Evolutionary conservation across 2,329 filamentous ascomycete genomes (phyloP).

Genomic region (Xylariales sp.): DNA sequence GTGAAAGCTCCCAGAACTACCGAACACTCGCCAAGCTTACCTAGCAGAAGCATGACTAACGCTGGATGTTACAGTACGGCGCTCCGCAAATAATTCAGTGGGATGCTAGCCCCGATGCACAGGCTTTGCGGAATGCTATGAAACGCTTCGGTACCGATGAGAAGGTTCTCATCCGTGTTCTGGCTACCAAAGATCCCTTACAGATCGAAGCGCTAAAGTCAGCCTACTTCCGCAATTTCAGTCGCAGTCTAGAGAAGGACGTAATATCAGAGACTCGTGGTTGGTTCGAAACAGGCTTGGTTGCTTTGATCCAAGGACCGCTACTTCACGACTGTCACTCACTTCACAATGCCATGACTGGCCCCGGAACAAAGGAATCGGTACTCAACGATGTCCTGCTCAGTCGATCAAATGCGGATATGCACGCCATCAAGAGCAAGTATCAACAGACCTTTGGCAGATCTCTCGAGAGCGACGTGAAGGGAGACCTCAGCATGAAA

Average conservation of each 20-base stretch:
- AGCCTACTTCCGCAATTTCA: slow-evolving; percentile 60
- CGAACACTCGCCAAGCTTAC: too few relatives aligned
- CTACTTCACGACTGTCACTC: slow-evolving; percentile 70
- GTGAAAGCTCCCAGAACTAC: too few relatives aligned
- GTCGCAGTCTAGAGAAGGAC: slow-evolving; percentile 68
- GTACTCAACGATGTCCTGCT: slow-evolving; percentile 84
- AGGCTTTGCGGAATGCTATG: slow-evolving; percentile 75
- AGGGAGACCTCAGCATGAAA: slow-evolving; percentile 76
- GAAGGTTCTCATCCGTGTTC: slow-evolving; percentile 63
- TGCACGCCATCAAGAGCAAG: slow-evolving; percentile 76
- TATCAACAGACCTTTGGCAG: slow-evolving; percentile 66
- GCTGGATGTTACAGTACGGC: too few relatives aligned
- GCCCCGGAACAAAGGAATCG: slow-evolving; percentile 79
- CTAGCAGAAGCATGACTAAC: too few relatives aligned
- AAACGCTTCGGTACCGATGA: slow-evolving; percentile 93
- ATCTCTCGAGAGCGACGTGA: slow-evolving; percentile 67
- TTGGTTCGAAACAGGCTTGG: slow-evolving; percentile 69
- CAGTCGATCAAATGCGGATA: slow-evolving; percentile 77
- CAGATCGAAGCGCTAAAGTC: slow-evolving; percentile 66
- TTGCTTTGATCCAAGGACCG: slow-evolving; percentile 74
- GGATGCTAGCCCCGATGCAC: slow-evolving; percentile 65
- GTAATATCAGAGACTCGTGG: slow-evolving; percentile 72
- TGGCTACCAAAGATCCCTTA: slow-evolving; percentile 71
- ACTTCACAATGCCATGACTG: slow-evolving; percentile 67
- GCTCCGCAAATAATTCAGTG: slow-evolving; percentile 63